Conservation (phyloP, 768 basidiomycete genomes). For the Hydnomerulius pinastri region DNA sequence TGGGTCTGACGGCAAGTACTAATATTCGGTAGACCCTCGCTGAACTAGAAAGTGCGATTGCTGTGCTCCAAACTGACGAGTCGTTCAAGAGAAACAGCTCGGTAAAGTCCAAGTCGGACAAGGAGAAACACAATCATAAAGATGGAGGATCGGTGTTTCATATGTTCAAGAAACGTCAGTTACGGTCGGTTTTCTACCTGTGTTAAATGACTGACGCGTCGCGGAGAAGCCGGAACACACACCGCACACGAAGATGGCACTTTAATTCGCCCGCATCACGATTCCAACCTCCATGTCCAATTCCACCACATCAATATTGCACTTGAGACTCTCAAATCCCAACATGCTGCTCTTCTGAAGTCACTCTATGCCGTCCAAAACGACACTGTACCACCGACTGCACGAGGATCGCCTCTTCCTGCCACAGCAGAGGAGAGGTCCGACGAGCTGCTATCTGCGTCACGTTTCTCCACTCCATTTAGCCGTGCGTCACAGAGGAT, state of each 20-base stretch:
- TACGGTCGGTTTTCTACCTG: slow-evolving; percentile 1
- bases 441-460: slow-evolving; percentile 25
- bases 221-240: slow-evolving; percentile 20
- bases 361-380: slow-evolving; percentile 39
- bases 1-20: slow-evolving; percentile 4
- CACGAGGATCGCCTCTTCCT: slow-evolving; percentile 39
- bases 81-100: slow-evolving; percentile 37
- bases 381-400: slow-evolving; percentile 25
- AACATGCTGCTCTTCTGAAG: slow-evolving; percentile 54
- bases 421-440: slow-evolving; percentile 52
- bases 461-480: slow-evolving; percentile 28
- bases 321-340: slow-evolving; percentile 57
- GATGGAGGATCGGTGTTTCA: slow-evolving; percentile 46
- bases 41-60: slow-evolving; percentile 58
- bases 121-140: slow-evolving; percentile 42
- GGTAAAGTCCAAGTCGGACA: slow-evolving; percentile 42
- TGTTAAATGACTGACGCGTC: slow-evolving; percentile 2
- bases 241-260: slow-evolving; percentile 30
- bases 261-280: slow-evolving; percentile 15
- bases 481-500: slow-evolving; percentile 42
- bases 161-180: slow-evolving; percentile 62
- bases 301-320: slow-evolving; percentile 49
- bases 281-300: slow-evolving; percentile 19
- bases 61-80: slow-evolving; percentile 42
- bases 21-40: slow-evolving; percentile 48